Evolutionary conservation across 1,139 yeast genomes (phyloP).

Genomic region (Diutina rugosa): DNA sequence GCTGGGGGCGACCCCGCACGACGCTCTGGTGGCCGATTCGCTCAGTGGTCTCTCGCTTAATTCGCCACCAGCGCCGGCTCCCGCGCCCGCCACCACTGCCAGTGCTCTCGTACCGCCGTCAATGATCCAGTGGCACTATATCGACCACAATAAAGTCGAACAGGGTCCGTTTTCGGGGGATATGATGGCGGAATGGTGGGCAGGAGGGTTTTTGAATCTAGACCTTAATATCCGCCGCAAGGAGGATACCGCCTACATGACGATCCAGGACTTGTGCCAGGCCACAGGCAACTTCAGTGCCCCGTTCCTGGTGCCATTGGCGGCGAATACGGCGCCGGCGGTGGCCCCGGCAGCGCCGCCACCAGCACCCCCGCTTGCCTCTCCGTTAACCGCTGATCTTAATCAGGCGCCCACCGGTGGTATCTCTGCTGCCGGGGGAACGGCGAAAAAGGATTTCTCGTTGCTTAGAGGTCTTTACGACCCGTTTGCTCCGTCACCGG

Average conservation of each 20-base stretch:
- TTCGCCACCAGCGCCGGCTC: background rate
- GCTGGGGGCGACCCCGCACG: background rate
- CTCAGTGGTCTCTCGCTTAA: background rate
- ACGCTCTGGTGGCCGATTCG: background rate
- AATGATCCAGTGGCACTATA: conserved; percentile 53
- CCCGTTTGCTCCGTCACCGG: background rate
- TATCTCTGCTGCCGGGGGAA: background rate
- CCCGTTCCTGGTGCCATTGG: conserved; percentile 45
- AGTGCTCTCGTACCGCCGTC: conserved; percentile 14
- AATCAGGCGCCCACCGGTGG: background rate
- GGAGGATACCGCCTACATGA: conserved; percentile 25
- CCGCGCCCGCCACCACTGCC: background rate
- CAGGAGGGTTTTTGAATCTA: conserved; percentile 45
- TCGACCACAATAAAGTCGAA: conserved; percentile 56
- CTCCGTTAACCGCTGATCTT: background rate
- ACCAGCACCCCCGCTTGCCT: background rate
- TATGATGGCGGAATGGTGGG: conserved; percentile 71
- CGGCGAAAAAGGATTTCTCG: background rate
- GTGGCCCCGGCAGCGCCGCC: background rate
- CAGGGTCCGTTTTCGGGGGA: conserved; percentile 76
- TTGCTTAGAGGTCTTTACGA: background rate
- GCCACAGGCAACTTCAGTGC: conserved; percentile 34
- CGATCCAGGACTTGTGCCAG: conserved; percentile 34
- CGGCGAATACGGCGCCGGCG: background rate
- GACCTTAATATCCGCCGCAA: conserved; percentile 46